Evolutionary conservation across 345 rosid genomes (phyloP).

Genomic region (Linum lewisii): DNA sequence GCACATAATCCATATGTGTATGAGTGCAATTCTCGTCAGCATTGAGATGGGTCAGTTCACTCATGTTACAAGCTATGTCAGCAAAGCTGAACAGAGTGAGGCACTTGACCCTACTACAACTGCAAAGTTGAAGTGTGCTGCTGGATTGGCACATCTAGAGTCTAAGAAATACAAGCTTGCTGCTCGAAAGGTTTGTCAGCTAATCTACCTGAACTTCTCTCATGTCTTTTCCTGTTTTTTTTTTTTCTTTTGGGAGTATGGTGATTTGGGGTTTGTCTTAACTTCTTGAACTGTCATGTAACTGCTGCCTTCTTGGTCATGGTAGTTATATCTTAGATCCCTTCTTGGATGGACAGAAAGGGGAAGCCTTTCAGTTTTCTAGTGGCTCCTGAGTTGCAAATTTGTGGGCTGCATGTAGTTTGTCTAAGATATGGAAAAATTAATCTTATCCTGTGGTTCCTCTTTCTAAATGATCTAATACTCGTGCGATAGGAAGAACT

Average conservation of each 20-base stretch:
- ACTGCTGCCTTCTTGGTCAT: no score
- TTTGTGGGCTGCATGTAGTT: not conserved
- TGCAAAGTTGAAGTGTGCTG: slow-evolving; percentile 79
- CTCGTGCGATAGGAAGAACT: no score
- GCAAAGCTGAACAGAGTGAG: slow-evolving; percentile 91
- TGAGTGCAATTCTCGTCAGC: slow-evolving; percentile 89
- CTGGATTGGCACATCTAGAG: slow-evolving; percentile 90
- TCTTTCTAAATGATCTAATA: no score
- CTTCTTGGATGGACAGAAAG: no score
- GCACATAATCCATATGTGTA: slow-evolving; percentile 89
- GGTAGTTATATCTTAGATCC: no score
- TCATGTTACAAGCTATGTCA: slow-evolving; percentile 86
- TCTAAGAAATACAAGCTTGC: slow-evolving; percentile 88
- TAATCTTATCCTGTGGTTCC: no score
- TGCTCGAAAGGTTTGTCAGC: slow-evolving; percentile 75
- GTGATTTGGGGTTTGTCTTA: not conserved
- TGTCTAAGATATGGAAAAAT: not conserved
- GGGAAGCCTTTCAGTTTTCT: not conserved
- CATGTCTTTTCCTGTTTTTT: not conserved
- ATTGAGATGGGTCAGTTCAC: slow-evolving; percentile 95
- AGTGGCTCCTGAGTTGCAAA: not conserved
- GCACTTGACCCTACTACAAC: slow-evolving; percentile 50
- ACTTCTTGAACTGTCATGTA: not conserved
- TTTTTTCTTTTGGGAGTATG: not conserved
- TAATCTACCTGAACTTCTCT: slow-evolving; percentile 1